phyloP scores from a whole-genome alignment of 345 rosid genomes.

The Populus euphratica region DNA sequence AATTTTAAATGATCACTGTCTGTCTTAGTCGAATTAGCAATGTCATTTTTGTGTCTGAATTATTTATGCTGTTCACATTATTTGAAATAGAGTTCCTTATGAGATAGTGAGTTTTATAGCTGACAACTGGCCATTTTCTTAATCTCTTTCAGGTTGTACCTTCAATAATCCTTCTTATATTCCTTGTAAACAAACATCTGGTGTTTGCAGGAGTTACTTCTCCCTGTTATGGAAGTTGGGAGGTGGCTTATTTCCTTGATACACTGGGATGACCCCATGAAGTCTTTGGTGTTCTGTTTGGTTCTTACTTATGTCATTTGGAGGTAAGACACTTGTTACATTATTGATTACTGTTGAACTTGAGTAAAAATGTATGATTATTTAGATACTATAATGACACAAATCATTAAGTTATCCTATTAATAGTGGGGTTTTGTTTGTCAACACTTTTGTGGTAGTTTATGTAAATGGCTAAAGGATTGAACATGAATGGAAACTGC shows the following conservation, averaged over 20 bases:
- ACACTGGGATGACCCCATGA: constrained; percentile 72
- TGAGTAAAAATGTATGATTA: background rate
- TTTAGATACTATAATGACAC: background rate
- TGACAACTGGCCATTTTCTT: background rate
- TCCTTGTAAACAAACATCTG: background rate
- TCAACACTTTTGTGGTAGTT: background rate
- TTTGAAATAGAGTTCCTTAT: background rate
- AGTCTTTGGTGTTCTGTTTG: constrained; percentile 74
- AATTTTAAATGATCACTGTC: background rate
- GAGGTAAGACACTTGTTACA: constrained; percentile 43
- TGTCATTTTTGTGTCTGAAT: background rate
- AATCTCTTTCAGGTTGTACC: background rate
- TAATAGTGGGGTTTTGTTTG: background rate
- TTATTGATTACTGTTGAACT: background rate
- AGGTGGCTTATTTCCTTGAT: constrained; percentile 52
- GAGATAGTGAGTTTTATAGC: background rate
- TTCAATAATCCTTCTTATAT: background rate
- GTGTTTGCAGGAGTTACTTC: constrained; percentile 65
- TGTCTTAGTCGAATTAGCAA: background rate
- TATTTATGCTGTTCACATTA: background rate
- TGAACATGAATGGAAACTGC: background rate
- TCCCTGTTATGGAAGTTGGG: constrained; percentile 64
- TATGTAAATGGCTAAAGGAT: background rate
- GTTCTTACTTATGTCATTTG: constrained; percentile 49
- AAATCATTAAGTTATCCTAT: background rate